Evolutionary conservation across 768 basidiomycete species (phyloP), one percentile per base, ranked within the genome.

Genomic region (Termitomyces sp.): DNA sequence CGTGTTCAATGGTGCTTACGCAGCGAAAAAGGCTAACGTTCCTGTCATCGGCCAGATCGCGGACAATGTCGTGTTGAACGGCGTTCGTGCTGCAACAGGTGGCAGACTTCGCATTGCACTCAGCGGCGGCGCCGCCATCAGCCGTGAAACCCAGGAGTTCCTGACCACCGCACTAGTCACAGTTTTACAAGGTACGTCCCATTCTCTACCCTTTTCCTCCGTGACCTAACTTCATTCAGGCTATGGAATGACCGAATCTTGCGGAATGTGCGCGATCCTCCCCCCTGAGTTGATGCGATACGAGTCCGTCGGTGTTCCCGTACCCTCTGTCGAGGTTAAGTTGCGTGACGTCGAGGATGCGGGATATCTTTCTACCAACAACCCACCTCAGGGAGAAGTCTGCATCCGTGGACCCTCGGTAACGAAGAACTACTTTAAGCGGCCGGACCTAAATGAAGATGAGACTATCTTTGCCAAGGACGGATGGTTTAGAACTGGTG

Each of bases 231-330:
- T 9, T 13, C 27, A n/a, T 44, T 22, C 56, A 94, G 92, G 91
- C 50, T 96, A 95, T 64, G 95, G 96, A 32, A 86, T 98, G 84
- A 99, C 96, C n/a, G 96, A 98, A 66, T 87, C 91, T 1, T 86
- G 89, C 64, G 91, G 91, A 38, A 94, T 96, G 91, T 91, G 88
- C 64, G 78, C 85, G 25, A 81, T 98, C 59, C 78, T 97, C 22
- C 91, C 93, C 4, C 95, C 94, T 1, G 89, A 90, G 64, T 70
- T 86, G 56, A 81, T 88, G 80, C 80, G 81, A 41, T 88, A 83
- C 65, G 85, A 86, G 15, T 66, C 77, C 10, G 94, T 93, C 43
- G 96, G 96, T 16, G 76, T 91, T n/a, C 93, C 94, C 6, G 82
- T 89, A 35, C 93, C 95, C 1, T 89, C 89, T 18, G 78, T 85